Evolutionary conservation across 192 early-diverging fungal genomes (phyloP).

Genomic region (Entomortierella beljakovae): DNA sequence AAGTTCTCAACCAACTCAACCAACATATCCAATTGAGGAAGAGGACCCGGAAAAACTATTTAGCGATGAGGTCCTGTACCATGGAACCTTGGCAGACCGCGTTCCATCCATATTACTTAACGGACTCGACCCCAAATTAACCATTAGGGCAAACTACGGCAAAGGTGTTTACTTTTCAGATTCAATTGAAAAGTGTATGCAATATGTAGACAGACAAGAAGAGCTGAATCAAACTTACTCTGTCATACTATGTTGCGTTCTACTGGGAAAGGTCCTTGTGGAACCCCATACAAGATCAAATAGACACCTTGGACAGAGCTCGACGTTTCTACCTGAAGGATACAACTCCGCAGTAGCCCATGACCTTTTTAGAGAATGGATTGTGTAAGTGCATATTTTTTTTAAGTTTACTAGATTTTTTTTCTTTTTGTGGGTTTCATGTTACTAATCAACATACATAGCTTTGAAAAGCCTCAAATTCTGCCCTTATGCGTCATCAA

Average conservation of each 20-base stretch:
- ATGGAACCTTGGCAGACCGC: constrained; percentile 20
- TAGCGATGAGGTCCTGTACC: constrained; percentile 43
- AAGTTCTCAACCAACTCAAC: background rate
- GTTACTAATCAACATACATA: background rate
- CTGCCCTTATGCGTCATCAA: constrained; percentile 46
- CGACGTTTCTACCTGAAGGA: constrained; percentile 31
- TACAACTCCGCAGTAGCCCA: constrained; percentile 35
- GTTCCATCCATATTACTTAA: constrained; percentile 34
- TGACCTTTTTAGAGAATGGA: constrained; percentile 44
- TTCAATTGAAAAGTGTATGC: constrained; percentile 49
- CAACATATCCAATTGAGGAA: background rate
- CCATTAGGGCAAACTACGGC: constrained; percentile 39
- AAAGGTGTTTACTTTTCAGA: constrained; percentile 48
- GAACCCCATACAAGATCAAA: constrained; percentile 25
- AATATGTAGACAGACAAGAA: constrained; percentile 32
- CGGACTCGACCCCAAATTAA: constrained; percentile 37
- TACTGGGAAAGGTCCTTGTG: constrained; percentile 27
- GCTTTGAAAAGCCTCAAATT: constrained; percentile 44
- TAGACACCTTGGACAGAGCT: background rate
- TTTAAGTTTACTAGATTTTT: constrained; percentile 2
- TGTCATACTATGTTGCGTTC: constrained; percentile 36
- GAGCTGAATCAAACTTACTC: constrained; percentile 32
- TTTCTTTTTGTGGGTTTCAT: background rate
- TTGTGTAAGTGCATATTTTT: constrained; percentile 25
- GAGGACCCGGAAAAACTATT: constrained; percentile 23